Evolutionary conservation across 768 basidiomycete species (phyloP).

Genomic region (Pisolithus albus): DNA sequence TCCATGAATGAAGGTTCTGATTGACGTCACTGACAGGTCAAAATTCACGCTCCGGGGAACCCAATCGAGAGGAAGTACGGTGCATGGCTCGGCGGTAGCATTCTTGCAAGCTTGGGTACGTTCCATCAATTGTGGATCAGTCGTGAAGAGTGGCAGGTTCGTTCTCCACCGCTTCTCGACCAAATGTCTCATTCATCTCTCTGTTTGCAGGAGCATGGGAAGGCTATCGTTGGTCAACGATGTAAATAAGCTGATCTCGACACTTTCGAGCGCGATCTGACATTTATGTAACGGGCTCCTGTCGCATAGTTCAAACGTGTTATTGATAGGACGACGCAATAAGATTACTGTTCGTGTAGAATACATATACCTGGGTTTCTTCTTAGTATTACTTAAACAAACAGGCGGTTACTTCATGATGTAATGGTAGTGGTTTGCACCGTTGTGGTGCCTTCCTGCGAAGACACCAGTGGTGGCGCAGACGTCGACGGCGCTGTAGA

Average conservation of each 20-base stretch:
- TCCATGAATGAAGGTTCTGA: not conserved
- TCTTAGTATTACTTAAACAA: not conserved
- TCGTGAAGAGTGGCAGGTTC: constrained; percentile 85
- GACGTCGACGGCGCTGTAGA: constrained; percentile 18
- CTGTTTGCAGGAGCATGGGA: constrained; percentile 64
- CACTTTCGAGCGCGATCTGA: too few species aligned
- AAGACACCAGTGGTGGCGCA: not conserved
- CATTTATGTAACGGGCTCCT: too few species aligned
- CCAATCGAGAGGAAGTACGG: constrained; percentile 85
- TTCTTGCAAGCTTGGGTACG: constrained; percentile 89
- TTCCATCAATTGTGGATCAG: constrained; percentile 98
- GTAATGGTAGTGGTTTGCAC: constrained; percentile 1
- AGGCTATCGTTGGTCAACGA: constrained; percentile 73
- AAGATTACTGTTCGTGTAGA: not conserved
- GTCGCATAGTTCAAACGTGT: too few species aligned
- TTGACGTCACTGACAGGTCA: constrained; percentile 49
- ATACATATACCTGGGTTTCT: not conserved
- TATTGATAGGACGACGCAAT: not conserved
- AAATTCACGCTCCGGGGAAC: constrained; percentile 90
- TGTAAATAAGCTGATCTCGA: constrained; percentile 52
- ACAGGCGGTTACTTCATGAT: not conserved
- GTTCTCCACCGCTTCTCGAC: constrained; percentile 16
- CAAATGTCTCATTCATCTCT: constrained; percentile 1
- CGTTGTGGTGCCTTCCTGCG: constrained; percentile 1
- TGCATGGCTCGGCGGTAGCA: constrained; percentile 94